Evolutionary conservation across 176 grass and related monocot species (phyloP), one percentile per base, ranked within the genome.

Genomic region (Leersia perrieri): DNA sequence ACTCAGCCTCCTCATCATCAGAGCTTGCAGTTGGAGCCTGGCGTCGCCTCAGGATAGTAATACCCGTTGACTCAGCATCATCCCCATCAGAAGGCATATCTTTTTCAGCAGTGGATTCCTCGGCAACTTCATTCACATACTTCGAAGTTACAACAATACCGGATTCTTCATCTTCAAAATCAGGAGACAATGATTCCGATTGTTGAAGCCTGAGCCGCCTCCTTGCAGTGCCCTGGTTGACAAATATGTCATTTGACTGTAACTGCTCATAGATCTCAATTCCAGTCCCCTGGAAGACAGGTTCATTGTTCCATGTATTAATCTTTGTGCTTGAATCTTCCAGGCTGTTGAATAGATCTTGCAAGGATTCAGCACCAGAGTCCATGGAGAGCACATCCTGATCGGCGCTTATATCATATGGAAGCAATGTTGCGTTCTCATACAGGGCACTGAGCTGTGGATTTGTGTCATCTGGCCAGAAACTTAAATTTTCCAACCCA

Each of bases 321-420:
- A 34, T 90, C 66, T 60, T 77, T 35, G 12, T 63, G 62, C 29
- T 82, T n/a, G 71, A 47, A 74, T 93, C 95, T 14, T 93, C 92
- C 84, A 84, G 83, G 49, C 20, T 72, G 63, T 85, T 93, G 83
- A 88, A 95, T 34, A 95, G 73, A 65, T 99, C 92, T 83, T 91
- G 82, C 68, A 95, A 82, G 33, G 90, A 91, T 67, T 96, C 92
- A 0, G 80, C 40, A 0, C 58, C 87, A 13, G 90, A 90, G 70
- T 85, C 89, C 18, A 91, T 78, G 3, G 89, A 95, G 73, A 89
- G 75, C 63, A 88, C 76, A 55, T 99, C 96, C 53, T 82, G 90
- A 77, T 85, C 87, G 65, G 62, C 77, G 76, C 41, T n/a, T n/a
- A n/a, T 60, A 64, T 88, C 92, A 39, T 75, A 92, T 67, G 92